Evolutionary conservation across 345 rosid species (phyloP).

Genomic region (Gossypium turneri): DNA sequence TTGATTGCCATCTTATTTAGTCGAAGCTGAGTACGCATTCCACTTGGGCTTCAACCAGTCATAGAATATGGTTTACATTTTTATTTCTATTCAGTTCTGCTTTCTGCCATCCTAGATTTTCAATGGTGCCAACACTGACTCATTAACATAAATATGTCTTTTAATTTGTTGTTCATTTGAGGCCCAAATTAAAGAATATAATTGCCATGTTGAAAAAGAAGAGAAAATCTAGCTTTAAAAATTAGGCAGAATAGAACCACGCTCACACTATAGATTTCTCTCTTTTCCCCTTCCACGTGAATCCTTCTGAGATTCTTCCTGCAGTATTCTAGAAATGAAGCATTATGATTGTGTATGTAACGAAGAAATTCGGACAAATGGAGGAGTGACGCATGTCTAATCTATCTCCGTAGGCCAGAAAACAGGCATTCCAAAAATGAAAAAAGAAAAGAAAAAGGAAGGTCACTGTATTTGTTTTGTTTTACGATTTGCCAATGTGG

Average conservation of each 20-base stretch:
- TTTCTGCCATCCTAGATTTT: too few species aligned
- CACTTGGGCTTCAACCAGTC: slow-evolving; percentile 41
- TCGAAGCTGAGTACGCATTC: slow-evolving; percentile 53
- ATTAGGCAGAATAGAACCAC: neutral
- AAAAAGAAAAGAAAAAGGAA: too few species aligned
- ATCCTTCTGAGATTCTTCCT: too few species aligned
- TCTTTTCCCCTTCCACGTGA: too few species aligned
- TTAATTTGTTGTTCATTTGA: slow-evolving; percentile 17
- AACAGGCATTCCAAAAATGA: neutral
- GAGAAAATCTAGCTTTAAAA: neutral
- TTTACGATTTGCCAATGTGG: neutral
- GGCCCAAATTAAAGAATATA: slow-evolving; percentile 14
- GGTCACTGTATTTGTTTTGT: neutral
- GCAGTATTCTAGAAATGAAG: too few species aligned
- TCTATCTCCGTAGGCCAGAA: neutral
- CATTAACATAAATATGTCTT: too few species aligned
- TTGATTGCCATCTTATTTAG: slow-evolving; percentile 26
- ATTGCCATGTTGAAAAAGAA: neutral
- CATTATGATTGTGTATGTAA: too few species aligned
- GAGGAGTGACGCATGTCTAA: neutral
- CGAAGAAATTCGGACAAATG: too few species aligned
- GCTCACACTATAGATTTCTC: too few species aligned
- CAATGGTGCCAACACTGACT: too few species aligned
- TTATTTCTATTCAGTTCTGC: too few species aligned
- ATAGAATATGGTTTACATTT: slow-evolving; percentile 6